Conservation (phyloP, 2,329 filamentous ascomycete genomes). For the Westerdykella aurantiaca region DNA sequence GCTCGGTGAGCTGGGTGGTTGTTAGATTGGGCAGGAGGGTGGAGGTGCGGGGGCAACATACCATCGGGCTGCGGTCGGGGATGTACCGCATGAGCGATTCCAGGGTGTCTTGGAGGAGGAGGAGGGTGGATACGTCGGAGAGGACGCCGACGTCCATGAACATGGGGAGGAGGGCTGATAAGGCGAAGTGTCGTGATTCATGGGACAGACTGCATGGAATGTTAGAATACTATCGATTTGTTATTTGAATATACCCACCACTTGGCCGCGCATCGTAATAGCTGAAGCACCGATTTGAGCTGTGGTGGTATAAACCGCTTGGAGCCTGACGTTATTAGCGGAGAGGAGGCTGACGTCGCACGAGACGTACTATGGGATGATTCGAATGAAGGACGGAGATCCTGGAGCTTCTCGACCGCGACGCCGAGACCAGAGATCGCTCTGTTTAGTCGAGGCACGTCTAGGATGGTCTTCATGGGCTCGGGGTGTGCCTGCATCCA, state of each 20-base stretch:
- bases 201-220: conserved; percentile 14
- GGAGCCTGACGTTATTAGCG: conserved; percentile 5
- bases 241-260: conserved; percentile 12
- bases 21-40: conserved; percentile 12
- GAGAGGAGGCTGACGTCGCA: no score
- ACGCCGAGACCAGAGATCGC: conserved; percentile 59
- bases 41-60: conserved; percentile 11
- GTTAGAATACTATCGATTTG: conserved; percentile 3
- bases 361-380: conserved; percentile 5
- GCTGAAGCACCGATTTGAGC: conserved; percentile 16
- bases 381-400: conserved; percentile 7
- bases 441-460: conserved; percentile 36
- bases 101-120: conserved; percentile 28
- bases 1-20: conserved; percentile 18
- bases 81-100: conserved; percentile 27
- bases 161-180: conserved; percentile 23
- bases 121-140: conserved; percentile 13
- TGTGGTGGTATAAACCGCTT: conserved; percentile 14
- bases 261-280: conserved; percentile 23
- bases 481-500: conserved; percentile 10
- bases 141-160: conserved; percentile 30
- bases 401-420: conserved; percentile 18
- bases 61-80: conserved; percentile 14
- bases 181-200: conserved; percentile 16
- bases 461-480: conserved; percentile 37